Conservation (phyloP, 2,329 filamentous ascomycete genomes). For the Trichoderma sp. region DNA sequence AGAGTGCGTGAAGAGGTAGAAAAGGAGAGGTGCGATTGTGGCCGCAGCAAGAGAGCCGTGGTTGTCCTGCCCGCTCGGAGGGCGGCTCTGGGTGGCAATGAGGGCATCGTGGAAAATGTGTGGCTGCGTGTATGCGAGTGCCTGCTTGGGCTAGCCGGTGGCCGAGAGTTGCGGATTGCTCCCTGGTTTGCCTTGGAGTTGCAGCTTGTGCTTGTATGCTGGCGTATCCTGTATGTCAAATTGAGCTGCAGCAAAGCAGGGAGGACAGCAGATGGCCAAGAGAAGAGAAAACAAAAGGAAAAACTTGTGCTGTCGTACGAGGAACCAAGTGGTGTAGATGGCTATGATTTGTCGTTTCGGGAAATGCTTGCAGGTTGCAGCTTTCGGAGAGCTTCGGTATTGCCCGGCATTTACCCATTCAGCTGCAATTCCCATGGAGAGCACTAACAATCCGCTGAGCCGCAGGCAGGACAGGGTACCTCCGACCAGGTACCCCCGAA, state of each 20-base stretch:
- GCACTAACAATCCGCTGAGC: neutral
- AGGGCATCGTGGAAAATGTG: constrained; percentile 25
- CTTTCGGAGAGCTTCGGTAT: constrained; percentile 1
- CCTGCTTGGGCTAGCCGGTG: neutral
- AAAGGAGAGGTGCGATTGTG: constrained; percentile 28
- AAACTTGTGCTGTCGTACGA: neutral
- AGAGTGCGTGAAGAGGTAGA: constrained; percentile 33
- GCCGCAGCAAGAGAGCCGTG: neutral
- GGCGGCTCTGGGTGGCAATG: constrained; percentile 32
- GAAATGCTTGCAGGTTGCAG: neutral
- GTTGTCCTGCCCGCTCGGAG: constrained; percentile 24
- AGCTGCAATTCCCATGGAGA: neutral
- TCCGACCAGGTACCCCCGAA: constrained; percentile 2
- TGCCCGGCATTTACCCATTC: neutral
- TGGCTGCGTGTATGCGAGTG: neutral
- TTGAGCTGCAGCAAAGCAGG: neutral
- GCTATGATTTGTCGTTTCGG: neutral
- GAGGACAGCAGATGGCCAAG: neutral
- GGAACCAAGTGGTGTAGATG: neutral
- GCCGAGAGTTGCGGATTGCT: neutral
- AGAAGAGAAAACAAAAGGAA: neutral
- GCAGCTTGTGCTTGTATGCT: neutral
- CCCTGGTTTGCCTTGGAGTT: neutral
- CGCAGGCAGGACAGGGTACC: neutral
- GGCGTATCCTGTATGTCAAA: neutral